Evolutionary conservation across 192 early-diverging fungal species (phyloP), one percentile per base, ranked within the genome.

Genomic region (Coemansia erecta): DNA sequence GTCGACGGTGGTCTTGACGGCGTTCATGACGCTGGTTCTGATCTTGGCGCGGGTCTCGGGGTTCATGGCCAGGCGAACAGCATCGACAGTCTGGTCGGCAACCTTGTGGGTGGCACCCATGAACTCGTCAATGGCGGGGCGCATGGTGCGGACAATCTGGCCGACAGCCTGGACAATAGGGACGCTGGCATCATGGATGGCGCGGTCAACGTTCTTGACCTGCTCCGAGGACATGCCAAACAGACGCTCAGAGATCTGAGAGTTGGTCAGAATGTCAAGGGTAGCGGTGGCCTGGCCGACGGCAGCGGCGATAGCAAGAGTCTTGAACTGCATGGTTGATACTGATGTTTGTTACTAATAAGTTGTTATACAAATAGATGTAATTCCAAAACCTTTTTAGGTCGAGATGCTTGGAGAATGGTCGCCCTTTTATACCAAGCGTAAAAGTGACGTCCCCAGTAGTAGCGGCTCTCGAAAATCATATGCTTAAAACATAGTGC

Each of bases 1-100:
- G 77, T 79, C 77, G 56, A 73, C 61, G 65, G 77, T 79, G 61
- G 77, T 79, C 77, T 79, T 79, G 77, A 73, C 77, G 24, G 60
- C 77, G 70, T 79, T 79, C 70, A 79, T 73, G 23, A 79, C 40
- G 63, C 70, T 55, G 54, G 70, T 79, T 59, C 77, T 72, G 67
- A 79, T 70, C 76, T 79, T 79, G 76, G 76, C 70, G 43, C 76
- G 76, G n/a, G 62, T 26, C n/a, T 79, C 76, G 57, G 76, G 76
- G 67, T 49, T 79, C 62, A 79, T 45, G 24, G 63, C 76, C 70
- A 69, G 70, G 62, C 58, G 66, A 37, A 79, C 66, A 24, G 70
- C 70, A 21, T 73, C 60, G 53, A 73, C 58, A 14, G 70, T 33
- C 76, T 73, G 59, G 26, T 73, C 70, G 39, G 63, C 63, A 19